Evolutionary conservation across 768 basidiomycete species (phyloP).

Genomic region (Pleurotus pulmonarius): DNA sequence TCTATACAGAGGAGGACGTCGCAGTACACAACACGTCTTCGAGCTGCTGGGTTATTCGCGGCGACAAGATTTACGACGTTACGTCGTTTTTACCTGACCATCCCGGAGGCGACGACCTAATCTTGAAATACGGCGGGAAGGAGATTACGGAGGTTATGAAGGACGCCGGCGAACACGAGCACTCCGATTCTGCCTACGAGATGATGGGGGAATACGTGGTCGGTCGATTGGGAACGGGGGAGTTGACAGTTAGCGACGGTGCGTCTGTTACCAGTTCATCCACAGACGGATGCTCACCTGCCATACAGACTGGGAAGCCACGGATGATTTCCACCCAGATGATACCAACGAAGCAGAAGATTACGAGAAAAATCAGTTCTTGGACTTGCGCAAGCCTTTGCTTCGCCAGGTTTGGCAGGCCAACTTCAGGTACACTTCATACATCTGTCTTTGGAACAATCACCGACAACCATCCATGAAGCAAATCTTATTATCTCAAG

Average conservation of each 20-base stretch:
- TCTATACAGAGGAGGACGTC: conserved; percentile 76
- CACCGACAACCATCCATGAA: conserved; percentile 21
- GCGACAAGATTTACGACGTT: conserved; percentile 88
- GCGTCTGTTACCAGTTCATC: conserved; percentile 20
- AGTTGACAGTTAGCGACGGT: conserved; percentile 79
- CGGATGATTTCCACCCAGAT: conserved; percentile 89
- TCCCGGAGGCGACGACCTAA: conserved; percentile 92
- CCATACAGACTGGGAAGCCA: conserved; percentile 76
- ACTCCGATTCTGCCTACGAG: conserved; percentile 87
- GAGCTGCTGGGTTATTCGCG: conserved; percentile 82
- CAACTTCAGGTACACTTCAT: conserved; percentile 67
- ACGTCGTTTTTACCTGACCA: conserved; percentile 83
- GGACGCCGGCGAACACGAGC: conserved; percentile 77
- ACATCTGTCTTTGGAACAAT: neutral
- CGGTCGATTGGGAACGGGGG: conserved; percentile 75
- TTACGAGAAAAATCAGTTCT: conserved; percentile 85
- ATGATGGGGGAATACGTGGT: conserved; percentile 88
- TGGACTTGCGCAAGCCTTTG: conserved; percentile 85
- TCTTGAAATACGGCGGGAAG: conserved; percentile 78
- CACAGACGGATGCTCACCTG: neutral
- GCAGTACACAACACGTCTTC: conserved; percentile 49
- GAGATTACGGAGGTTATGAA: conserved; percentile 82
- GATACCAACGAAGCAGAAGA: conserved; percentile 80
- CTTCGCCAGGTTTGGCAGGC: conserved; percentile 83
- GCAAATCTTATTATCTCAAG: conserved; percentile 92